These are phyloP conservation scores for Aspergillus indologenus DNA, from an alignment of 495 filamentous ascomycete species.

Conservation along the genomic window DNA sequence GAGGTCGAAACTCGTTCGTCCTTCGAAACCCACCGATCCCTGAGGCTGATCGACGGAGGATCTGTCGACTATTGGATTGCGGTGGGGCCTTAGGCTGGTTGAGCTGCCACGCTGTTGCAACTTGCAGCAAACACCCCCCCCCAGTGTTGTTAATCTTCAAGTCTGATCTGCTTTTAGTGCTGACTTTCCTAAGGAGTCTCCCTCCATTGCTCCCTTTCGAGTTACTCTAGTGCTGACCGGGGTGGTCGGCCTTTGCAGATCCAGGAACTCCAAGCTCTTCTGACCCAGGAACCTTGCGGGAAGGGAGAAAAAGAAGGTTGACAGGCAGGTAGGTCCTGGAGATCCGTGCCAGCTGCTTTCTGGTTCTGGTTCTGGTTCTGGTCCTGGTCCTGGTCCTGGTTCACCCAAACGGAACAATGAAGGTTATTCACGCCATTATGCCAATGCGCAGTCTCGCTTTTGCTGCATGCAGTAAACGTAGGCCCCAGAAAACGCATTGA, in stretches of 20 bases:
- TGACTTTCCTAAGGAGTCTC: background rate
- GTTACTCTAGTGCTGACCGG: background rate
- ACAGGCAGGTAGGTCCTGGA: conserved; percentile 10
- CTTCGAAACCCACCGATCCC: conserved; percentile 29
- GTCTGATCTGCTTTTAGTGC: conserved; percentile 8
- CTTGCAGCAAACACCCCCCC: conserved; percentile 8
- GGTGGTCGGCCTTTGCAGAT: background rate
- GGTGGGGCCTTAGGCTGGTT: conserved; percentile 34
- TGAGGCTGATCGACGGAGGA: conserved; percentile 41
- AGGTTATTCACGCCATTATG: conserved; percentile 2
- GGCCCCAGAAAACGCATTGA: background rate
- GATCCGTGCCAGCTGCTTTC: conserved; percentile 13
- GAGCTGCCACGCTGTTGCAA: conserved; percentile 28
- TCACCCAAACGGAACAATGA: conserved; percentile 4
- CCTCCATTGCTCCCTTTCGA: background rate
- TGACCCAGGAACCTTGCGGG: conserved; percentile 7
- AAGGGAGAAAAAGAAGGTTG: conserved; percentile 3
- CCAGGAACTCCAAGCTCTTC: background rate
- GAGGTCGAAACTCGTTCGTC: conserved; percentile 16
- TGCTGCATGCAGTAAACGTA: background rate
- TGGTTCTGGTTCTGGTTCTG: too few species aligned
- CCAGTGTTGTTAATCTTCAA: background rate
- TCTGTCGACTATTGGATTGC: conserved; percentile 48
- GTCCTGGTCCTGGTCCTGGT: background rate
- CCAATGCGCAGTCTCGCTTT: background rate